phyloP scores from a whole-genome alignment of 805 yeast genomes.

The Ogataea haglerorum region DNA sequence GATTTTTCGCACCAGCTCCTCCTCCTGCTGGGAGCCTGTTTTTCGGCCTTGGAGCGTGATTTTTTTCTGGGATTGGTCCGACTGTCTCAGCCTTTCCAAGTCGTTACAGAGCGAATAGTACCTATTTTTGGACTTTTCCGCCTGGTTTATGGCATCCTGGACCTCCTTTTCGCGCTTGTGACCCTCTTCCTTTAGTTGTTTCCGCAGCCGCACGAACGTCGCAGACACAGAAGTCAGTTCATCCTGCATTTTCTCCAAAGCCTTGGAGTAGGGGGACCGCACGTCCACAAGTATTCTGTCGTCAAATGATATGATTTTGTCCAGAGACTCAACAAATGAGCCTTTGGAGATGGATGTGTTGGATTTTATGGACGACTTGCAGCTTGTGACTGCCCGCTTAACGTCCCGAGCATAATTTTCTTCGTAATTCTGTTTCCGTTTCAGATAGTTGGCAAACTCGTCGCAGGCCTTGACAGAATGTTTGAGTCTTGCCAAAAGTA shows the following conservation, averaged over 20 bases:
- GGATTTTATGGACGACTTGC: slow-evolving; percentile 27
- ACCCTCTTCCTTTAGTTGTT: slow-evolving; percentile 76
- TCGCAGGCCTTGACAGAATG: slow-evolving; percentile 79
- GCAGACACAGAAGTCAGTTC: slow-evolving; percentile 71
- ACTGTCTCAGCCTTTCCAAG: slow-evolving; percentile 67
- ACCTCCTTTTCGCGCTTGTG: slow-evolving; percentile 81
- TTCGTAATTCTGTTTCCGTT: slow-evolving; percentile 73
- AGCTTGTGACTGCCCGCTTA: slow-evolving; percentile 61
- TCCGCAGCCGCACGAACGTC: slow-evolving; percentile 70
- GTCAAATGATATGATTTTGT: slow-evolving; percentile 69
- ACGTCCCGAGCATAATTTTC: slow-evolving; percentile 74
- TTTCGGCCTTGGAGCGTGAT: slow-evolving; percentile 77
- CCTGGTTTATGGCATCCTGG: slow-evolving; percentile 71
- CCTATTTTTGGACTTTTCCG: slow-evolving; percentile 81
- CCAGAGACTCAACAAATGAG: slow-evolving; percentile 64
- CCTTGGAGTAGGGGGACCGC: slow-evolving; percentile 71
- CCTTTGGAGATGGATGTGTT: slow-evolving; percentile 39
- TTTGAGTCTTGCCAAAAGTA: slow-evolving; percentile 68
- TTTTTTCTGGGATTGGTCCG: slow-evolving; percentile 82
- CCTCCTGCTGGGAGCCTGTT: slow-evolving; percentile 84
- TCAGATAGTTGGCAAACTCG: slow-evolving; percentile 75
- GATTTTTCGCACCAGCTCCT: slow-evolving; percentile 77
- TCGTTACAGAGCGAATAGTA: slow-evolving; percentile 83
- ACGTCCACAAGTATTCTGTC: slow-evolving; percentile 66
- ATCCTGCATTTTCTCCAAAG: slow-evolving; percentile 80